Conservation (phyloP, 345 rosid genomes). For the Euclidium syriacum region DNA sequence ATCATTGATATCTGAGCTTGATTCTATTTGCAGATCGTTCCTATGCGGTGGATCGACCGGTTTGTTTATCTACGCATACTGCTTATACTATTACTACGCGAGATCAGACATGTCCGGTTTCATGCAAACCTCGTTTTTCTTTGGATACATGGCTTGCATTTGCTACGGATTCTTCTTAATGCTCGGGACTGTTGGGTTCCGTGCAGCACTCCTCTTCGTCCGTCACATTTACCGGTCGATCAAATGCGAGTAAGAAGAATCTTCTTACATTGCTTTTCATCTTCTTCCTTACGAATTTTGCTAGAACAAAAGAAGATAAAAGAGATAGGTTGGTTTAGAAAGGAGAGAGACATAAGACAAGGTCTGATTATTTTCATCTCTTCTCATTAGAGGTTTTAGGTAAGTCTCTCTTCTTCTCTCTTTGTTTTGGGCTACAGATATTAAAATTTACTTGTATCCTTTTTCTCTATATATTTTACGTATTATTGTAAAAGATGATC, state of each 20-base stretch:
- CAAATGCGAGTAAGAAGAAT: slow-evolving; percentile 49
- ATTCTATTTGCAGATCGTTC: slow-evolving; percentile 47
- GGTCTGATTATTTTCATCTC: slow-evolving; percentile 20
- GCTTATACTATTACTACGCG: slow-evolving; percentile 62
- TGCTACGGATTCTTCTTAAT: slow-evolving; percentile 69
- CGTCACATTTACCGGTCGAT: slow-evolving; percentile 63
- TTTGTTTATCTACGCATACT: slow-evolving; percentile 60
- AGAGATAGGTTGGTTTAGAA: slow-evolving; percentile 20
- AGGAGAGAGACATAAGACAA: slow-evolving; percentile 24
- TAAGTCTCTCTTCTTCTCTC: slow-evolving; percentile 11
- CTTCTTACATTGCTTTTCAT: slow-evolving; percentile 3
- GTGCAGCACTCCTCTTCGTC: slow-evolving; percentile 52
- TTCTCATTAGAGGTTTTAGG: slow-evolving; percentile 7
- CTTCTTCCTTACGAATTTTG: slow-evolving; percentile 12
- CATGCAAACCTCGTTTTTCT: slow-evolving; percentile 71
- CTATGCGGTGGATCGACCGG: slow-evolving; percentile 79
- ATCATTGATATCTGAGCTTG: background rate
- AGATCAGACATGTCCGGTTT: slow-evolving; percentile 66
- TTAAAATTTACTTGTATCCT: slow-evolving; percentile 19
- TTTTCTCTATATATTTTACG: slow-evolving; percentile 17
- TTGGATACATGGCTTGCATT: slow-evolving; percentile 69
- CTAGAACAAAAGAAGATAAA: slow-evolving; percentile 15
- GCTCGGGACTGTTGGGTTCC: slow-evolving; percentile 65
- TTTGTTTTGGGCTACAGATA: slow-evolving; percentile 12
- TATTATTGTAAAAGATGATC: slow-evolving; percentile 24